Evolutionary conservation across 805 yeast genomes (phyloP).

Genomic region (Candida saitoana): DNA sequence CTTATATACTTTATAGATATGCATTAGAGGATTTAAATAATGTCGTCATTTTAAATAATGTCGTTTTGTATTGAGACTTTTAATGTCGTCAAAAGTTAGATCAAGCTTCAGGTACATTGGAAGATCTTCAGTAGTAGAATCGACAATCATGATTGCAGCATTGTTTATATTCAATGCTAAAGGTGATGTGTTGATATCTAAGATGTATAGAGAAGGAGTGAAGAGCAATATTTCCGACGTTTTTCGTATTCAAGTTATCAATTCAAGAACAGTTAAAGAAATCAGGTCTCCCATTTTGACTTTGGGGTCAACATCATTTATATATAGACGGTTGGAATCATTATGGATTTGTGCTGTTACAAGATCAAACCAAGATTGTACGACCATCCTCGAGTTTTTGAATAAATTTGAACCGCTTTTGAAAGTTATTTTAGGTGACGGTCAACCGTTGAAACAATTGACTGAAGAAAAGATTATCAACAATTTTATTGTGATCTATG

Average conservation of each 20-base stretch:
- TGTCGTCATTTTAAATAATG: too few relatives aligned
- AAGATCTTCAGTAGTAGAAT: background rate
- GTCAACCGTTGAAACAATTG: conserved; percentile 10
- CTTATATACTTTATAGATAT: background rate
- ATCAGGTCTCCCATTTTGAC: conserved; percentile 52
- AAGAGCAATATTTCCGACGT: conserved; percentile 79
- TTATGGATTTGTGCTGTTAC: conserved; percentile 88
- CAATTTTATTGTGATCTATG: conserved; percentile 69
- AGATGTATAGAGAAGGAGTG: conserved; percentile 69
- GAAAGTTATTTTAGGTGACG: conserved; percentile 22
- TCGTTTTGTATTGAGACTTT: too few relatives aligned
- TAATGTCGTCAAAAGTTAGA: background rate
- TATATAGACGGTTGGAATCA: conserved; percentile 60
- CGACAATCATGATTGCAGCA: conserved; percentile 68
- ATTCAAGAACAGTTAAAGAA: conserved; percentile 35
- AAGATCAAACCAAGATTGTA: conserved; percentile 82
- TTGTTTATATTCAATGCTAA: conserved; percentile 71
- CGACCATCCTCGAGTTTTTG: conserved; percentile 73
- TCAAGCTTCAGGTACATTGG: background rate
- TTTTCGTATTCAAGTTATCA: conserved; percentile 87
- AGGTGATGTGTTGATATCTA: conserved; percentile 81
- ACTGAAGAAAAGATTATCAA: conserved; percentile 47
- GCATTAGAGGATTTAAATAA: background rate
- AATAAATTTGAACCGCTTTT: conserved; percentile 57
- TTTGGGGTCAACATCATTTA: conserved; percentile 86